Base-by-base conservation (phyloP, 371 early-diverging fungal species). In the Blyttiomyces sp. region DNA sequence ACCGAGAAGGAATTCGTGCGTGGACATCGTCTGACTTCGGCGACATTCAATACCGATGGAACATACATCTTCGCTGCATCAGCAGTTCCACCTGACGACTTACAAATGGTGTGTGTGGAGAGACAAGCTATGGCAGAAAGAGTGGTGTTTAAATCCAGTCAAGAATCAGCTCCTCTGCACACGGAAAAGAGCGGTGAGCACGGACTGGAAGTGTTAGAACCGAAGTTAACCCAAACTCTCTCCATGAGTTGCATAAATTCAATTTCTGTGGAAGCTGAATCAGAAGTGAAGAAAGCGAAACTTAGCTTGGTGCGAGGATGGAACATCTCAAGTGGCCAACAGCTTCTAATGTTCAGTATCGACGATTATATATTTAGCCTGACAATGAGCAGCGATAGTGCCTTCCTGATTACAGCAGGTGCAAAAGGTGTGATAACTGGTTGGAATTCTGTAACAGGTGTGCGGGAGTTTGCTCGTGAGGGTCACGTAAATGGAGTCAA, bases 271-370 rank as follows among this genome's bases (percentile, higher is more conserved):
- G 59, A 65, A 43, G 32, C 59, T 3, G 66, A 61, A 24, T n/a
- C 48, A 2, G 65, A 64, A 19, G 4, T 60, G 7, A 59, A 48
- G 32, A 24, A 57, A 23, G 54, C 58, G 3, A 39, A 48, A 33
- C 36, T 54, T n/a, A 33, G 51, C 21, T 39, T 45, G 7, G 52
- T 66, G 24, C 48, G 66, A 13, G 46, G 45, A 9, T 66, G 66
- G 66, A 66, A 66, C 30, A 44, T 66, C 13, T 54, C 59, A 21
- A 49, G 57, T 24, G 66, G 66, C 3, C 66, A 66, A 23, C 53
- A 49, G 26, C 48, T 61, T n/a, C 32, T 66, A 11, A 17, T 45
- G 6, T 49, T 61, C 42, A 21, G 24, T n/a, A 30, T 61, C 23
- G 60, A 59, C 7, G 66, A 66, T 39, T 60, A 60, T 30, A 33